Base-by-base conservation (phyloP, 2,329 filamentous ascomycete species). In the Endocalyx cinctus region DNA sequence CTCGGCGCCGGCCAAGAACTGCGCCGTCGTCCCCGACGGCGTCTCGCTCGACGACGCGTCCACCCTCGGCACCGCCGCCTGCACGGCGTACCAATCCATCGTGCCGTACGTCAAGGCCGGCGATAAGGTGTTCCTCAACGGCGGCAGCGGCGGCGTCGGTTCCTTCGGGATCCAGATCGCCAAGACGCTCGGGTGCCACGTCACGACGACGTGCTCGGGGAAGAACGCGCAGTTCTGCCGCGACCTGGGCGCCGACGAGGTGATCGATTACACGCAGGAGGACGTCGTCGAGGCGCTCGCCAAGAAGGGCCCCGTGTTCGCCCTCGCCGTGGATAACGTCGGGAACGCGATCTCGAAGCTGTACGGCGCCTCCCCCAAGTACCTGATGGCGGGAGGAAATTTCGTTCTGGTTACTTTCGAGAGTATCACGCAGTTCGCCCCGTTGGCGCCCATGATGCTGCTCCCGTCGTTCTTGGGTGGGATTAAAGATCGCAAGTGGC, bases 81-180 rank as follows among this genome's bases (percentile, higher is more conserved):
- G 64, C 39, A 72, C 70, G 4, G 66, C 69, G 4, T 69, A 67
- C 39, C 66, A 73, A 47, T 50, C 55, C 19, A 57, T 75, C 16
- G 52, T 70, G n/a, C 63, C 64, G 2, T 54, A 66, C 36, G 64
- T 70, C 29, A 59, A 63, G 29, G 62, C 69, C 26, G 61, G 62
- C 15, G 66, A 73, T 32, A 70, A 66, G 45, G 64, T 84, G 6
- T 76, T 83, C 47, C 70, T 83, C 52, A 82, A 83, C 43, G 79
- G 77, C 10, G 78, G 77, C 1, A 75, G 69, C 5, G 80, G 80
- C 8, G 79, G 79, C 1, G 70, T 66, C 1, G 80, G 80, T 1
- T 66, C 69, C 0, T 80, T 69, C 37, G 71, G 66, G 1, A 74
- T 84, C 33, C 79, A 84, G 49, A 69, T 83, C 27, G 79, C 78